Evolutionary conservation across 1,284 basidiomycete species (phyloP), one percentile per base, ranked within the genome.

Genomic region (Calocybe gambosa): DNA sequence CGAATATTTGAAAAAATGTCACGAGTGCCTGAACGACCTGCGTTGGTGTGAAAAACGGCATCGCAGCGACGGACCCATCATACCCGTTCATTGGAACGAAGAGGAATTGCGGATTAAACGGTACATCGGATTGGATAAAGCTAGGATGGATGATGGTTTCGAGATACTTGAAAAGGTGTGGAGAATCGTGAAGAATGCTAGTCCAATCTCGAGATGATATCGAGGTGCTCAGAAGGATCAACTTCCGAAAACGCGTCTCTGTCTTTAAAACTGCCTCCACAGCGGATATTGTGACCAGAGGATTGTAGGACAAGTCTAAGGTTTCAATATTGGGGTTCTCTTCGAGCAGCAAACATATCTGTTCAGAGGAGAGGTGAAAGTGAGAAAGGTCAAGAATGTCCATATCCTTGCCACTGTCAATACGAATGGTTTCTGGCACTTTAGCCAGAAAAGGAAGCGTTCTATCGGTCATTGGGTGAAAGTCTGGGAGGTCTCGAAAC

Each of bases 141-240:
- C 9, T 29, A 9, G 47, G 47, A 42, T 50, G 50, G 13, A 43
- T 37, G 33, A 54, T 38, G 1, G 46, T 38, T 13, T 54, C 47
- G 10, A 51, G 33, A 23, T 43, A 21, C n/a, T 23, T 20, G 36
- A 51, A 51, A 25, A 50, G 43, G n/a, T 41, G 29, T 10, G 45
- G 45, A 15, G 37, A 16, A 3, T 36, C 28, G 1, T 12, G 4
- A 4, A 54, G 26, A 1, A 54, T 21, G 8, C 21, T 23, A 5
- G 31, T 26, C 16, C 46, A 34, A 6, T 36, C 50, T 18, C 48
- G 18, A 5, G 39, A 18, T 2, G 48, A 36, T 12, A 51, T 37
- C 3, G 39, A 42, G n/a, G 46, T 50, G 19, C 42, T 29, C 5
- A 53, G 28, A n/a, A 47, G n/a, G 2, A 45, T 18, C 20, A 50